A percentile compares a stretch with the other conserved stretches of the same genome.
These are phyloP conservation scores for Phytophthora fragariaefolia DNA, from an alignment of 352 stramenopile species.

Conservation along the genomic window DNA sequence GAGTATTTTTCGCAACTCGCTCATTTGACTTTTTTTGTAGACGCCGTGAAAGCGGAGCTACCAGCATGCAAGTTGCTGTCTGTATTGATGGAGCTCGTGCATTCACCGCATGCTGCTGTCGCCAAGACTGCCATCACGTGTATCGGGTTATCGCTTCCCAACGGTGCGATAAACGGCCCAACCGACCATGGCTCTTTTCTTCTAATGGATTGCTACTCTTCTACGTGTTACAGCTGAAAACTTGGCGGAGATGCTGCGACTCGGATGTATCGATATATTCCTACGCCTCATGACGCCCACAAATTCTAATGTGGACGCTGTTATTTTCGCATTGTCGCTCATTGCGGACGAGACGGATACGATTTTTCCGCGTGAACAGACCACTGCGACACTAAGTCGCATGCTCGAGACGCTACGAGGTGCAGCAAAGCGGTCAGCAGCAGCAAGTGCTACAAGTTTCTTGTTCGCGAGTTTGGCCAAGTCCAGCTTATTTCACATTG, in stretches of 20 bases:
- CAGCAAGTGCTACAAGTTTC: conserved; percentile 59
- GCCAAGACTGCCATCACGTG: conserved; percentile 59
- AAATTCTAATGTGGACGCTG: conserved; percentile 54
- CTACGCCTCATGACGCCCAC: conserved; percentile 52
- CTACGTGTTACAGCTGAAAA: conserved; percentile 47
- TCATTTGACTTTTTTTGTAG: conserved; percentile 24
- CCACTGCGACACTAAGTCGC: conserved; percentile 24
- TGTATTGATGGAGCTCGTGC: conserved; percentile 50
- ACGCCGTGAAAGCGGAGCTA: conserved; percentile 46
- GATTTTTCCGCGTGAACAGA: conserved; percentile 62
- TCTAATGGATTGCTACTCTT: not conserved
- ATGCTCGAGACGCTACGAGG: conserved; percentile 75
- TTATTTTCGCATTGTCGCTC: conserved; percentile 59
- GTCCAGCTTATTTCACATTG: conserved; percentile 51
- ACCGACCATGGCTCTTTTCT: no score
- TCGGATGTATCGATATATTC: conserved; percentile 65
- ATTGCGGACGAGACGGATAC: conserved; percentile 63
- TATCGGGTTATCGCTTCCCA: conserved; percentile 62
- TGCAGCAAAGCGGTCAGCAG: conserved; percentile 64
- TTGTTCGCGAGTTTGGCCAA: conserved; percentile 65
- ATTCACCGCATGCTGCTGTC: conserved; percentile 45
- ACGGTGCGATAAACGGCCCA: conserved; percentile 48
- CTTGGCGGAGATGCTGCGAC: conserved; percentile 53
- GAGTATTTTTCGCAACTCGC: no score
- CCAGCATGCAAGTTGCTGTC: conserved; percentile 42